Percentiles rank a stretch among this genome's conserved stretches.
phyloP scores from a whole-genome alignment of 2,329 filamentous ascomycete species.

The Cryphonectria carpinicola region DNA sequence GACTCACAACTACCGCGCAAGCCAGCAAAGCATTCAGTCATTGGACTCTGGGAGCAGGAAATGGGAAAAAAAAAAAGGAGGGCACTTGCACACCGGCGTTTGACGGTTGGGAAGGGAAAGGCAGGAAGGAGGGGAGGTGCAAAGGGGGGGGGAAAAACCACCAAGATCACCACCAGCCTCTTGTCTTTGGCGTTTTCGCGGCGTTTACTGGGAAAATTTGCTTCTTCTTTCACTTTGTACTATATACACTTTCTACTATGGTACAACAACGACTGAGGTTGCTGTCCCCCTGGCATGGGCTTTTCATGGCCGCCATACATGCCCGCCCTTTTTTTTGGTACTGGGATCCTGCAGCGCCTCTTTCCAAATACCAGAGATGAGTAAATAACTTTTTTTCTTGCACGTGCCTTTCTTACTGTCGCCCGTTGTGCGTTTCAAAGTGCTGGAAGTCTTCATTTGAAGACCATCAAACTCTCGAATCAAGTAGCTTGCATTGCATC shows the following conservation, averaged over 20 bases:
- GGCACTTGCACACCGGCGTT: slow-evolving; percentile 16
- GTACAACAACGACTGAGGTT: not conserved
- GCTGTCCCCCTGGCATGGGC: not conserved
- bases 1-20: not conserved
- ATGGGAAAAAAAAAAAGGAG: not conserved
- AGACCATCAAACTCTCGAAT: too few species aligned
- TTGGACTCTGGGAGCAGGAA: slow-evolving; percentile 1
- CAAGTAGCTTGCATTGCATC: too few species aligned
- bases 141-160: not conserved
- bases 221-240: not conserved
- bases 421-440: not conserved
- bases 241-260: not conserved
- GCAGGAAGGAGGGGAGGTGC: not conserved
- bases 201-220: not conserved
- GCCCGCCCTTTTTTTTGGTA: not conserved
- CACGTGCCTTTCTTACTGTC: not conserved
- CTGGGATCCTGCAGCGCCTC: not conserved
- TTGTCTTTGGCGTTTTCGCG: not conserved
- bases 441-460: not conserved
- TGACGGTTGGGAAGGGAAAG: slow-evolving; percentile 12
- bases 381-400: not conserved
- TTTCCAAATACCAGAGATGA: not conserved
- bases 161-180: slow-evolving; percentile 2
- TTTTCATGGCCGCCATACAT: not conserved
- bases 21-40: slow-evolving; percentile 3